A percentile compares a stretch with the other conserved stretches of the same genome.
These are phyloP conservation scores for Eimeria mitis DNA, from an alignment of 169 alveolate species.

Conservation along the genomic window DNA sequence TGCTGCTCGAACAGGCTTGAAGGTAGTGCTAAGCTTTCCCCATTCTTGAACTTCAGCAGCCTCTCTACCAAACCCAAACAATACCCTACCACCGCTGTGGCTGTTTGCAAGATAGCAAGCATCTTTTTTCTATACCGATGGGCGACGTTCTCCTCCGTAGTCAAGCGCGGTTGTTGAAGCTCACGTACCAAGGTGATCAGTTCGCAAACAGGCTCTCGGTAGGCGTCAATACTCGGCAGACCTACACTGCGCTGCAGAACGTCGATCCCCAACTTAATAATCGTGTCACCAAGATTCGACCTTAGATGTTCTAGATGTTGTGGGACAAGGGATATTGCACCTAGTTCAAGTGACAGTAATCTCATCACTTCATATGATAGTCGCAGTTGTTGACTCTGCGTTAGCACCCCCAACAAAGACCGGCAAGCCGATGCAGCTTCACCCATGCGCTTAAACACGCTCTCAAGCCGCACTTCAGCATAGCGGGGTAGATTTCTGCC, in stretches of 20 bases:
- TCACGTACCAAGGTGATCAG: neutral
- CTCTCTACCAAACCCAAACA: neutral
- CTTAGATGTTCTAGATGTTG: neutral
- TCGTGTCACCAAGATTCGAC: neutral
- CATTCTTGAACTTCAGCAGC: neutral
- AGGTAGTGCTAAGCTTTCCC: neutral
- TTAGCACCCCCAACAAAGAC: neutral
- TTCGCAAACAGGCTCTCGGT: neutral
- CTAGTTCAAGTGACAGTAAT: neutral
- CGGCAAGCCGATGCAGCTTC: neutral
- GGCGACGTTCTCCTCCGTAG: neutral
- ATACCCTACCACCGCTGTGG: neutral
- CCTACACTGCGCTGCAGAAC: neutral
- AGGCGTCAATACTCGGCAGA: neutral
- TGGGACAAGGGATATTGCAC: neutral
- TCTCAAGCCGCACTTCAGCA: neutral
- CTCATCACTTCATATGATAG: neutral
- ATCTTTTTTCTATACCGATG: neutral
- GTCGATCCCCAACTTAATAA: neutral
- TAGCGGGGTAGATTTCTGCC: neutral
- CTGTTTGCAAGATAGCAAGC: neutral
- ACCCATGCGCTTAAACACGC: neutral
- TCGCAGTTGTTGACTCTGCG: neutral
- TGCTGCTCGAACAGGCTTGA: neutral
- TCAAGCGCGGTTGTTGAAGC: neutral